These are phyloP conservation scores for Posidonia australis DNA, from an alignment of 106 monocot species.

Conservation along the genomic window DNA sequence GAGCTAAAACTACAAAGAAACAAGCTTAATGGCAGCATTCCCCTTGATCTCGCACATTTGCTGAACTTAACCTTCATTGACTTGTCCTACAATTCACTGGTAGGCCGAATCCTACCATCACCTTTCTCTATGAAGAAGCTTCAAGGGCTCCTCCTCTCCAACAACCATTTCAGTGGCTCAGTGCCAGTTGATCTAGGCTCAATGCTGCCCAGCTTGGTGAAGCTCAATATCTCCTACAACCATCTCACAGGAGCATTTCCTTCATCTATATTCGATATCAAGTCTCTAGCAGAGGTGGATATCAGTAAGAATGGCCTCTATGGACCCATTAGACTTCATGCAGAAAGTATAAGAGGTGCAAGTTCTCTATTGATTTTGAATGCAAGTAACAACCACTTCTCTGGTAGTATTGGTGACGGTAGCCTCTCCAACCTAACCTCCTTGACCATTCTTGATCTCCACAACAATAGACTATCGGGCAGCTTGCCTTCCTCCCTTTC, in stretches of 20 bases:
- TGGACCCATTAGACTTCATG: conserved; percentile 37
- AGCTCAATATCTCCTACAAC: conserved; percentile 76
- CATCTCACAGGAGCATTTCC: conserved; percentile 50
- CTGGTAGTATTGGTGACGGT: conserved; percentile 31
- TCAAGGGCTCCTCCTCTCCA: conserved; percentile 66
- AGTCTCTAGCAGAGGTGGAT: conserved; percentile 55
- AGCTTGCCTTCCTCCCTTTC: conserved; percentile 45
- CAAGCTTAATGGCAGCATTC: conserved; percentile 63
- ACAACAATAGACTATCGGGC: conserved; percentile 59
- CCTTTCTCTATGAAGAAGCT: conserved; percentile 39
- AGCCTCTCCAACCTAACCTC: conserved; percentile 68
- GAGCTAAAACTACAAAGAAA: conserved; percentile 69
- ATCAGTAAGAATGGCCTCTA: conserved; percentile 43
- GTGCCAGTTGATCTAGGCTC: conserved; percentile 47
- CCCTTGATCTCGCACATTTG: conserved; percentile 44
- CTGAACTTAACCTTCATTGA: conserved; percentile 59
- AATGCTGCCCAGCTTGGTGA: conserved; percentile 68
- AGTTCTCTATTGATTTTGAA: conserved; percentile 66
- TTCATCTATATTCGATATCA: conserved; percentile 39
- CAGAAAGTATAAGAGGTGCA: neutral
- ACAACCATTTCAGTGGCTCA: conserved; percentile 54
- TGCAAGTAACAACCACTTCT: conserved; percentile 75
- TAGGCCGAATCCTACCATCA: conserved; percentile 31
- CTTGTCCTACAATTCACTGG: conserved; percentile 64
- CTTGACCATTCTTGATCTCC: conserved; percentile 70